Percentiles rank a stretch among this genome's conserved stretches.
Conservation (phyloP, 2,329 filamentous ascomycete genomes). For the Chaetomium sp. region DNA sequence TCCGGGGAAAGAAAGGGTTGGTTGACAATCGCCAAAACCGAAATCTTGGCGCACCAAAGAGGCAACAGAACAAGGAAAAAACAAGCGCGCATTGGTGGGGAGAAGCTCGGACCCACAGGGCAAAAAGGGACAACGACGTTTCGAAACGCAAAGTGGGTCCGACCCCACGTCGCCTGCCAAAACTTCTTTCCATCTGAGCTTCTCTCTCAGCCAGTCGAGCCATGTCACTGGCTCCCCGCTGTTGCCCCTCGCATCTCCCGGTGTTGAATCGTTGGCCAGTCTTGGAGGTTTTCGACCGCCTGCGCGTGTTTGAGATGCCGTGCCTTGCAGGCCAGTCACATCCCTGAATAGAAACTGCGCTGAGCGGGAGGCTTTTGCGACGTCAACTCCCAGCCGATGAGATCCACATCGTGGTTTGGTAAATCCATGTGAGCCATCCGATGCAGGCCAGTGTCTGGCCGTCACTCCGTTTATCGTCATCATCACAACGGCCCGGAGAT, state of each 20-base stretch:
- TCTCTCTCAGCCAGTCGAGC: background rate
- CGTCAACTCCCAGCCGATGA: too few relatives aligned
- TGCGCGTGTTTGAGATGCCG: constrained; percentile 16
- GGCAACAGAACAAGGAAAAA: background rate
- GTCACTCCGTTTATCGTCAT: too few relatives aligned
- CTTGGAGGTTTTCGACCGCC: background rate
- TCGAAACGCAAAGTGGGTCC: constrained; percentile 12
- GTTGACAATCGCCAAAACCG: constrained; percentile 7
- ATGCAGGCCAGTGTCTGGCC: too few relatives aligned
- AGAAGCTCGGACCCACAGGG: background rate
- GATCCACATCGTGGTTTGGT: too few relatives aligned
- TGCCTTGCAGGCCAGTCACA: too few relatives aligned
- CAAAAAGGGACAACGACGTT: constrained; percentile 7
- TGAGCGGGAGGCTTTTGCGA: too few relatives aligned
- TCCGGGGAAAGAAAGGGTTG: background rate
- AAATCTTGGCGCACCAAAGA: background rate
- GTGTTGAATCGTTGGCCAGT: too few relatives aligned
- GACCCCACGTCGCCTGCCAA: too few relatives aligned
- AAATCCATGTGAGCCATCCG: too few relatives aligned
- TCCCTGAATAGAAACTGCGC: too few relatives aligned
- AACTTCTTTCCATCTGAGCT: too few relatives aligned
- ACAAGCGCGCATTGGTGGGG: background rate
- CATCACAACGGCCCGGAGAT: too few relatives aligned
- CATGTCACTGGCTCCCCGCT: background rate
- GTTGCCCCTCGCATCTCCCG: constrained; percentile 5